Evolutionary conservation across 1,284 basidiomycete genomes (phyloP).

Genomic region (Lignosus rhinocerotis): DNA sequence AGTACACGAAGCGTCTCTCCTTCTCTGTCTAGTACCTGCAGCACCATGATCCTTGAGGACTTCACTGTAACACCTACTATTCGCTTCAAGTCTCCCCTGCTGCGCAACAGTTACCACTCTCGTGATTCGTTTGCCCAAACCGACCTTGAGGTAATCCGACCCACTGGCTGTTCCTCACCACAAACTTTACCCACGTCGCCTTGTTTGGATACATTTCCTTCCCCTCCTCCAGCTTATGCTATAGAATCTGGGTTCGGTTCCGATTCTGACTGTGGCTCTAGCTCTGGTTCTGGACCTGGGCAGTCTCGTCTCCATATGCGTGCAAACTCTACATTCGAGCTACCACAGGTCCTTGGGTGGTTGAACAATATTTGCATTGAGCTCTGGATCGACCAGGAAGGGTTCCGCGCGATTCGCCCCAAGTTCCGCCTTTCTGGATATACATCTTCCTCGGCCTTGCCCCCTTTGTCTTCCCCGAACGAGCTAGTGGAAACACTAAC

Average conservation of each 20-base stretch:
- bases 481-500: conserved; percentile 32
- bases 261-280: neutral
- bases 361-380: conserved; percentile 56
- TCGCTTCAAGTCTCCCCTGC: conserved; percentile 16
- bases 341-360: conserved; percentile 49
- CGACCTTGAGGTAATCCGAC: neutral
- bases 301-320: conserved; percentile 1
- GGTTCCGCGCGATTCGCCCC: conserved; percentile 62
- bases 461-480: neutral
- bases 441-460: conserved; percentile 25
- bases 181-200: neutral
- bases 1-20: conserved; percentile 16
- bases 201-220: neutral
- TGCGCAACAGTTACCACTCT: conserved; percentile 6
- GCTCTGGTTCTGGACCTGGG: conserved; percentile 11
- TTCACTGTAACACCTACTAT: conserved; percentile 9
- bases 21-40: conserved; percentile 15
- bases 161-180: neutral
- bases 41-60: conserved; percentile 12
- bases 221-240: neutral
- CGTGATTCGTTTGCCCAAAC: conserved; percentile 4
- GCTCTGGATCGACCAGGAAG: conserved; percentile 79
- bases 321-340: conserved; percentile 9
- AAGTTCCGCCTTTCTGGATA: conserved; percentile 60
- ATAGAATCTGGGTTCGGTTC: neutral